These are phyloP conservation scores for Rhodomyrtus tomentosa DNA, from an alignment of 345 rosid genomes.

Conservation along the genomic window DNA sequence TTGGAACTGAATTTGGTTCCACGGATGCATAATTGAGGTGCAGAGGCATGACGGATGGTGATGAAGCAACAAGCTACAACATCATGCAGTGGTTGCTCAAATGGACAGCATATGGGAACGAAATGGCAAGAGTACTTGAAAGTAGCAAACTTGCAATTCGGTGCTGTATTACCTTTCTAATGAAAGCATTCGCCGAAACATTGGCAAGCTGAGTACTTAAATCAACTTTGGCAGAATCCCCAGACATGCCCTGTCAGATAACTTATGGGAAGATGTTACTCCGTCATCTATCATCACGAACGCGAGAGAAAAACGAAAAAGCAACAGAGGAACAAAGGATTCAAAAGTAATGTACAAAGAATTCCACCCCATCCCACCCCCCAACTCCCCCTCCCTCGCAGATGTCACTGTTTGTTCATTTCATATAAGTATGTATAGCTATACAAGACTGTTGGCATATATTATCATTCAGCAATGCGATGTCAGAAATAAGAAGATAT, in stretches of 20 bases:
- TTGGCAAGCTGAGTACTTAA: slow-evolving; percentile 30
- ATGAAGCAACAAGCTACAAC: slow-evolving; percentile 66
- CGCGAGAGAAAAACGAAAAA: not conserved
- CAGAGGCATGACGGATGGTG: slow-evolving; percentile 55
- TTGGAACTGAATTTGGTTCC: slow-evolving; percentile 52
- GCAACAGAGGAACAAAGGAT: not conserved
- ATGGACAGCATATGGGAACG: not conserved
- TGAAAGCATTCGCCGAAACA: slow-evolving; percentile 45
- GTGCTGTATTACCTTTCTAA: slow-evolving; percentile 41
- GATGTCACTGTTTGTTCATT: not conserved
- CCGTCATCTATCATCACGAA: not conserved
- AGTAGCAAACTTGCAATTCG: not conserved
- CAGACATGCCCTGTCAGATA: slow-evolving; percentile 31
- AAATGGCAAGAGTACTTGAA: not conserved
- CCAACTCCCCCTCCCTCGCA: not conserved
- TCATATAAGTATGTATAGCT: not conserved
- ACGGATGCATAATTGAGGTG: slow-evolving; percentile 32
- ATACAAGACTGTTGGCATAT: not conserved
- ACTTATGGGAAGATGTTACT: not conserved
- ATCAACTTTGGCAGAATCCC: slow-evolving; percentile 14
- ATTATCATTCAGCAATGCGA: not conserved
- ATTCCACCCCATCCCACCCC: rapidly evolving
- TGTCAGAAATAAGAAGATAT: not conserved
- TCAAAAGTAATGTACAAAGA: not conserved
- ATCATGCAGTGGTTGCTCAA: slow-evolving; percentile 8